Conservation (phyloP, 208 protist species). For the Leishmania lainsoni region DNA sequence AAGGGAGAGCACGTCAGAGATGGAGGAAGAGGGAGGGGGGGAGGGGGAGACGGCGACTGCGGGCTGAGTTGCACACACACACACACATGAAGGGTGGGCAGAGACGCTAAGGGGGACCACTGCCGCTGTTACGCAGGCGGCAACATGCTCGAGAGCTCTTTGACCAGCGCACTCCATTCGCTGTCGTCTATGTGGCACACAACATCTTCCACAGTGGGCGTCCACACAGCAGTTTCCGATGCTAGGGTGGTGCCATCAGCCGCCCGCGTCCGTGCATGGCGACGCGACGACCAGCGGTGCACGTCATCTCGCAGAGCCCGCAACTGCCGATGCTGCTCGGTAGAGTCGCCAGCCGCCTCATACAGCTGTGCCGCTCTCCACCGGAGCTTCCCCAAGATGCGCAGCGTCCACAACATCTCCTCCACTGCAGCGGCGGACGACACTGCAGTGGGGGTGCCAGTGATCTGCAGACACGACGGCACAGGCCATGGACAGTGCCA, state of each 20-base stretch:
- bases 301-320: slow-evolving; percentile 13
- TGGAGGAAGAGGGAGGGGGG: neutral
- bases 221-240: neutral
- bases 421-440: neutral
- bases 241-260: neutral
- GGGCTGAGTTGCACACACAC: neutral
- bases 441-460: neutral
- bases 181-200: slow-evolving; percentile 22
- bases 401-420: slow-evolving; percentile 42
- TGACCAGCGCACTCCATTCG: slow-evolving; percentile 12
- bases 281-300: slow-evolving; percentile 26
- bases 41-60: neutral
- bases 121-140: neutral
- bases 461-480: neutral
- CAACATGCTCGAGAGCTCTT: slow-evolving; percentile 14
- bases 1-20: neutral
- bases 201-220: slow-evolving; percentile 15
- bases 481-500: slow-evolving; percentile 38
- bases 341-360: slow-evolving; percentile 17
- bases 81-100: neutral
- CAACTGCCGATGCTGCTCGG: slow-evolving; percentile 17
- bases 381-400: slow-evolving; percentile 43
- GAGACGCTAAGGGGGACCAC: neutral
- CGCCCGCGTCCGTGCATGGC: slow-evolving; percentile 1
- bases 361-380: slow-evolving; percentile 40